Conservation (phyloP, 2,329 filamentous ascomycete genomes). For the Pochonia chlamydosporia region DNA sequence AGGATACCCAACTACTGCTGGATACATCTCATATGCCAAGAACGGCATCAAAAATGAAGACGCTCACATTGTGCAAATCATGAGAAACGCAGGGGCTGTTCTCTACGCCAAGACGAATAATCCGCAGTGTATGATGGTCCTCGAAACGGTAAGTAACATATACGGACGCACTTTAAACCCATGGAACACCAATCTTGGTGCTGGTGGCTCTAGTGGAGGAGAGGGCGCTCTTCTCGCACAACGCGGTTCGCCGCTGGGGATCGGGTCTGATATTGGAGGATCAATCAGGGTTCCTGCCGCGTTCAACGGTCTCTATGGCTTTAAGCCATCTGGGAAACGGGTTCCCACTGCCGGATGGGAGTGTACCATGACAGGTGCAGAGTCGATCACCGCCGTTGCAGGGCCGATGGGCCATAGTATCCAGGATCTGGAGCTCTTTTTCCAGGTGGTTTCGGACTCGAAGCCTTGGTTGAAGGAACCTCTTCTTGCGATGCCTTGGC, state of each 20-base stretch:
- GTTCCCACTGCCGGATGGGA: constrained; percentile 20
- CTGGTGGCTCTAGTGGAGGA: constrained; percentile 62
- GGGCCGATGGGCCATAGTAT: constrained; percentile 30
- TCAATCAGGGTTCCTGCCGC: constrained; percentile 31
- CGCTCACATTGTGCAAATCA: constrained; percentile 1
- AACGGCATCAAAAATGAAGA: constrained; percentile 6
- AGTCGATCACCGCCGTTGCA: constrained; percentile 25
- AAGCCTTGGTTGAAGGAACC: constrained; percentile 30
- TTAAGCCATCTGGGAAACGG: constrained; percentile 27
- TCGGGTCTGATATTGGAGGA: constrained; percentile 38
- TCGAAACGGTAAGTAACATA: constrained; percentile 59
- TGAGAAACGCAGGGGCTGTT: constrained; percentile 21
- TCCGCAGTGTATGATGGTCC: constrained; percentile 50
- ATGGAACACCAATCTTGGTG: constrained; percentile 50
- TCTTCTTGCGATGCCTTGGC: constrained; percentile 20
- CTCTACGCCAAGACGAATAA: constrained; percentile 64
- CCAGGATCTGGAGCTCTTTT: constrained; percentile 28
- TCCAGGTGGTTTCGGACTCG: constrained; percentile 23
- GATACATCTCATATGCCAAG: constrained; percentile 27
- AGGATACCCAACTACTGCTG: constrained; percentile 5
- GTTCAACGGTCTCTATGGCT: constrained; percentile 29
- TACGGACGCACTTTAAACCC: constrained; percentile 60
- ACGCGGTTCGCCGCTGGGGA: constrained; percentile 32
- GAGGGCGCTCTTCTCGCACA: constrained; percentile 35
- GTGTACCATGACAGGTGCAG: constrained; percentile 26